These are phyloP conservation scores for Fusarium redolens DNA, from an alignment of 2,329 filamentous ascomycete genomes.

Conservation along the genomic window DNA sequence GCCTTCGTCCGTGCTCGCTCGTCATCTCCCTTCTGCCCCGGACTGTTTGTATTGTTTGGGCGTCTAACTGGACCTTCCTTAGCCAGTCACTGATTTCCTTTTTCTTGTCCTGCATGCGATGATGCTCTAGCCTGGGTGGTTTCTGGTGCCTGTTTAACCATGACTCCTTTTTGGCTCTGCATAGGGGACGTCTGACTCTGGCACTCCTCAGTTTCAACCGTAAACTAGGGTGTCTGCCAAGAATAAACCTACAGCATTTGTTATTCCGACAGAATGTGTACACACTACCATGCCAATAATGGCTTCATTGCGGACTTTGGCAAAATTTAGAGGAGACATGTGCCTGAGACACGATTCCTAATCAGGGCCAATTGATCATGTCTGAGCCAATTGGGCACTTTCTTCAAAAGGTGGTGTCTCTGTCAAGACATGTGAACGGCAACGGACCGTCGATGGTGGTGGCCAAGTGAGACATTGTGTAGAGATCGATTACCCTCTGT, in stretches of 20 bases:
- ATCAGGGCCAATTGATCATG: constrained; percentile 24
- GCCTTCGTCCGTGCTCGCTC: constrained; percentile 15
- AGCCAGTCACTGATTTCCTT: constrained; percentile 12
- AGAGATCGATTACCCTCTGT: constrained; percentile 8
- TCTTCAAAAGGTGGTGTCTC: constrained; percentile 18
- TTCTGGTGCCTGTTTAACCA: constrained; percentile 30
- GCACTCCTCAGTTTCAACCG: constrained; percentile 10
- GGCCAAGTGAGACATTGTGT: constrained; percentile 19
- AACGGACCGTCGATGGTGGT: constrained; percentile 29
- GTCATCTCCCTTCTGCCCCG: constrained; percentile 10
- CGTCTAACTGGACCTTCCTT: constrained; percentile 1
- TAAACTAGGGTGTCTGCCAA: constrained; percentile 4
- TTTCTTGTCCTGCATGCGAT: constrained; percentile 14
- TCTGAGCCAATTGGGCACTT: constrained; percentile 9
- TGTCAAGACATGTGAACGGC: constrained; percentile 39
- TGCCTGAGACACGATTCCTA: constrained; percentile 38
- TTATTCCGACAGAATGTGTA: constrained; percentile 12
- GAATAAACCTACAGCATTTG: constrained; percentile 17
- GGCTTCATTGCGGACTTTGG: background rate
- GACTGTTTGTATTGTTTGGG: constrained; percentile 2
- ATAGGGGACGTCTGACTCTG: background rate
- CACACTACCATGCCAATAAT: background rate
- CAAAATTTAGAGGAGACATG: constrained; percentile 8
- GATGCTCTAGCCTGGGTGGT: constrained; percentile 7
- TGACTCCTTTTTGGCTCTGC: constrained; percentile 26